Percentiles rank a stretch among this genome's conserved stretches.
Evolutionary conservation across 2,329 filamentous ascomycete genomes (phyloP).

Genomic region (Pseudocercospora macadamiae): DNA sequence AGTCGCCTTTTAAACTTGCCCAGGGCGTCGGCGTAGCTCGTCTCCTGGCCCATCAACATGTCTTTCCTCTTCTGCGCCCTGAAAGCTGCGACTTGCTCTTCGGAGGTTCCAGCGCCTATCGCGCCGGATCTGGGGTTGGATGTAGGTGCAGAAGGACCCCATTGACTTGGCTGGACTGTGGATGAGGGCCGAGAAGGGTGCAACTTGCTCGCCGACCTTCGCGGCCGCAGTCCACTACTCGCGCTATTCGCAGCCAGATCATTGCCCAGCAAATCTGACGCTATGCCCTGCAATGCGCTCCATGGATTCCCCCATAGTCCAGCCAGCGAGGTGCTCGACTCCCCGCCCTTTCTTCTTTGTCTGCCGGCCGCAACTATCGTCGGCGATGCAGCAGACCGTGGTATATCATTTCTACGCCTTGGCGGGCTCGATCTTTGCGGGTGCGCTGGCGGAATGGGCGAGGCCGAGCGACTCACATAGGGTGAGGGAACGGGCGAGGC

Average conservation of each 20-base stretch:
- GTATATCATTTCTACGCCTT: constrained; percentile 9
- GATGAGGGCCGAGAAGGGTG: constrained; percentile 27
- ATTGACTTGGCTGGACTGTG: constrained; percentile 49
- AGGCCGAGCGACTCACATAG: constrained; percentile 43
- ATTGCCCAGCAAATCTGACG: constrained; percentile 52
- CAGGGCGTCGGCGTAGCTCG: constrained; percentile 48
- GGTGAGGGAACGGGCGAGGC: constrained; percentile 44
- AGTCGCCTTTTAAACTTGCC: constrained; percentile 65
- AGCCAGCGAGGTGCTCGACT: constrained; percentile 39
- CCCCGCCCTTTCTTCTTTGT: constrained; percentile 26
- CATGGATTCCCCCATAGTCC: constrained; percentile 53
- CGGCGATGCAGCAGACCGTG: constrained; percentile 8
- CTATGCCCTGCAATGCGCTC: constrained; percentile 53
- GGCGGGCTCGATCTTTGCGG: constrained; percentile 27
- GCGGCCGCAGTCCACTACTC: constrained; percentile 31
- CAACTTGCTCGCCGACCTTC: constrained; percentile 34
- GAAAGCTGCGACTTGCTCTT: constrained; percentile 51
- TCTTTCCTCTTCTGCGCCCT: constrained; percentile 55
- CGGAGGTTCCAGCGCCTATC: constrained; percentile 50
- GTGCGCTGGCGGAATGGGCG: constrained; percentile 46
- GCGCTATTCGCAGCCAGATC: constrained; percentile 33
- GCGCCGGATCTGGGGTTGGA: constrained; percentile 39
- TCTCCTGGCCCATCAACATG: constrained; percentile 43
- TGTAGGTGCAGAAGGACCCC: constrained; percentile 47
- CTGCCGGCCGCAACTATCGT: constrained; percentile 13